Evolutionary conservation across 202 grass and related monocot genomes (phyloP), one percentile per base, ranked within the genome.

Genomic region (Panicum hallii): DNA sequence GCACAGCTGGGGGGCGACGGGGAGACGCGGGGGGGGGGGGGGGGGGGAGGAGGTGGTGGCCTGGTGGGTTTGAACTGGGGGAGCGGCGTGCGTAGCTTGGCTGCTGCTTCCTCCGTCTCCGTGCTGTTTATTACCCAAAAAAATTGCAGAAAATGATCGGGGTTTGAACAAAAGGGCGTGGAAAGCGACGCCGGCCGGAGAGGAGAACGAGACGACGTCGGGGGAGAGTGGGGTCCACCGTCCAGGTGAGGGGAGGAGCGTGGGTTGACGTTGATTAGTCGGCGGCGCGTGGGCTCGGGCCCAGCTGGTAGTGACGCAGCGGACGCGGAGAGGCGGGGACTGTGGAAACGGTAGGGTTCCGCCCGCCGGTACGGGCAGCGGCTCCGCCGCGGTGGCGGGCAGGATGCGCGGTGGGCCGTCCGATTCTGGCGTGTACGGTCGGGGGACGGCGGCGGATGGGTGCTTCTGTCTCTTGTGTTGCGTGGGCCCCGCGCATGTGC

Each of bases 31-130:
- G 26, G 26, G 26, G 26, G 26, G 26, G 26, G 26, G 26, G 26
- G 11, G 75, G 11, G 75, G 49, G 26, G 26, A 2, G 11, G 26
- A 30, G 9, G 22, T 5, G 10, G 11, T 10, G 10, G 45, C 46
- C 70, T 4, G 53, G 82, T 65, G 85, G 82, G 80, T 92, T 92
- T 90, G 78, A 90, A 92, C 85, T 84, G 82, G 69, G 55, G 84
- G 38, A 63, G 89, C 89, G 89, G 80, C 75, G 84, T 84, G 79
- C 71, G 74, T 63, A 50, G 84, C 84, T 90, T 87, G 80, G 8
- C 63, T 20, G 67, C 67, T 73, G 66, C 58, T 79, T 74, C 74
- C 70, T 74, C 14, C 23, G 9, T 11, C 67, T 38, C 10, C 10
- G 53, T 38, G 22, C 10, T 53, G 34, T 46, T 69, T 50, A 38